Conservation (phyloP, 441 rosid species). For the Breynia disticha region DNA sequence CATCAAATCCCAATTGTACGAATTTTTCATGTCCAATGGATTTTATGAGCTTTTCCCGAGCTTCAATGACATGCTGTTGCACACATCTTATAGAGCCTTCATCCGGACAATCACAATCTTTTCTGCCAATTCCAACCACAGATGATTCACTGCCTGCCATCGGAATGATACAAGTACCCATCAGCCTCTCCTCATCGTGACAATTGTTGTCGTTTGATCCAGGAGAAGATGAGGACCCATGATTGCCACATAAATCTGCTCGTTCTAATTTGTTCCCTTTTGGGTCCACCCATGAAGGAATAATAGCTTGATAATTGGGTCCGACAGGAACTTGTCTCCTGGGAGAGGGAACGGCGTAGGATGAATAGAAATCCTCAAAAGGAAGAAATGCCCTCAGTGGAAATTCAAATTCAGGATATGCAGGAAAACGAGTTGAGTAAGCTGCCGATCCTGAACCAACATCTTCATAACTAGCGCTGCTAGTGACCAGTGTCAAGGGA, state of each 20-base stretch:
- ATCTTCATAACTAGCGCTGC: slow-evolving; percentile 35
- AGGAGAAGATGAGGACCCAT: slow-evolving; percentile 2
- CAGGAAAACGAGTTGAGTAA: slow-evolving; percentile 28
- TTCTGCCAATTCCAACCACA: slow-evolving; percentile 17
- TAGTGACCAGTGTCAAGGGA: slow-evolving; percentile 21
- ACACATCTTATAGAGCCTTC: slow-evolving; percentile 40
- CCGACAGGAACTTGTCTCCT: slow-evolving; percentile 57
- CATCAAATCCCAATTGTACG: slow-evolving; percentile 29
- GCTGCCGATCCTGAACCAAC: slow-evolving; percentile 20
- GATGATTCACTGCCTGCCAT: slow-evolving; percentile 21
- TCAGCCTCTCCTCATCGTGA: slow-evolving; percentile 18
- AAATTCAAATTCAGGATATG: slow-evolving; percentile 26
- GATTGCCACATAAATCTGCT: slow-evolving; percentile 8
- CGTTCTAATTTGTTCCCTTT: slow-evolving; percentile 6
- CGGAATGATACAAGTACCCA: slow-evolving; percentile 36
- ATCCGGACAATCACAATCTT: slow-evolving; percentile 34
- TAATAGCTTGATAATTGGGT: slow-evolving; percentile 49
- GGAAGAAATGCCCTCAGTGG: slow-evolving; percentile 22
- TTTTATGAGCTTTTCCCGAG: slow-evolving; percentile 23
- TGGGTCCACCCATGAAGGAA: slow-evolving; percentile 33
- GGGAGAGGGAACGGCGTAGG: slow-evolving; percentile 32
- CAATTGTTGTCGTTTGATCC: slow-evolving; percentile 6
- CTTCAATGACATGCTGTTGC: slow-evolving; percentile 33
- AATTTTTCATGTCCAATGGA: slow-evolving; percentile 34
- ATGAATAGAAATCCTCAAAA: slow-evolving; percentile 22